These are phyloP conservation scores for Anthracocystis walkeri DNA, from an alignment of 1,284 basidiomycete genomes.

Conservation along the genomic window DNA sequence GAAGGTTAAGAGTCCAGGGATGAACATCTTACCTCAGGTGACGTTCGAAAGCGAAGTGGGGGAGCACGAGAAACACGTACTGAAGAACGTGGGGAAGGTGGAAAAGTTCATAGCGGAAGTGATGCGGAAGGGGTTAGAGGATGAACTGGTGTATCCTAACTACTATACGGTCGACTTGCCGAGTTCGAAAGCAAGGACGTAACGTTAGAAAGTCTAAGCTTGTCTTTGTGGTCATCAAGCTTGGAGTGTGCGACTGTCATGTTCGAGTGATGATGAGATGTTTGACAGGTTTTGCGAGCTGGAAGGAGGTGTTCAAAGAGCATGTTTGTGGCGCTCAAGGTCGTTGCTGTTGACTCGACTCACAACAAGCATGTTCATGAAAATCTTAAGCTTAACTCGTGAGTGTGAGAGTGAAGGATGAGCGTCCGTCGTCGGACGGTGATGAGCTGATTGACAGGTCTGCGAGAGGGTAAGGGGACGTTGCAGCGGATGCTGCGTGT, in stretches of 20 bases:
- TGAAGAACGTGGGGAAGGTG: conserved; percentile 96
- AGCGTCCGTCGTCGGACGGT: neutral
- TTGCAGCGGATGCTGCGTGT: too few species aligned
- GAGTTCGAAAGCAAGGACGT: neutral
- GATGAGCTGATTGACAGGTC: neutral
- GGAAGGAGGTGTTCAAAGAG: neutral
- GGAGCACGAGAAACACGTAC: conserved; percentile 91
- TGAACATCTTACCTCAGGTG: conserved; percentile 87
- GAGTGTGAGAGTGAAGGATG: too few species aligned
- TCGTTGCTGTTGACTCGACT: too few species aligned
- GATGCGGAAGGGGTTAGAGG: conserved; percentile 88
- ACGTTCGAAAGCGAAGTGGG: conserved; percentile 97
- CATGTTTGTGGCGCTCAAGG: neutral
- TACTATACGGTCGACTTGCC: conserved; percentile 67
- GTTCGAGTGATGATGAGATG: neutral
- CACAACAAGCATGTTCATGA: too few species aligned
- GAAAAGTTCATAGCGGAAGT: conserved; percentile 96
- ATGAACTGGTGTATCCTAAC: conserved; percentile 67
- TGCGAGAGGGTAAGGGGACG: neutral
- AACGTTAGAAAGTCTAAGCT: neutral
- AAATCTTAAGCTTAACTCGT: too few species aligned
- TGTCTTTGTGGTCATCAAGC: neutral
- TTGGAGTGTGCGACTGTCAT: neutral
- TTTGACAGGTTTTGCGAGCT: neutral
- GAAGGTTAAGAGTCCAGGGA: conserved; percentile 72